Percentiles rank a stretch among this genome's conserved stretches.
These are phyloP conservation scores for Rhizopogon rudus DNA, from an alignment of 768 basidiomycete species.

Conservation along the genomic window DNA sequence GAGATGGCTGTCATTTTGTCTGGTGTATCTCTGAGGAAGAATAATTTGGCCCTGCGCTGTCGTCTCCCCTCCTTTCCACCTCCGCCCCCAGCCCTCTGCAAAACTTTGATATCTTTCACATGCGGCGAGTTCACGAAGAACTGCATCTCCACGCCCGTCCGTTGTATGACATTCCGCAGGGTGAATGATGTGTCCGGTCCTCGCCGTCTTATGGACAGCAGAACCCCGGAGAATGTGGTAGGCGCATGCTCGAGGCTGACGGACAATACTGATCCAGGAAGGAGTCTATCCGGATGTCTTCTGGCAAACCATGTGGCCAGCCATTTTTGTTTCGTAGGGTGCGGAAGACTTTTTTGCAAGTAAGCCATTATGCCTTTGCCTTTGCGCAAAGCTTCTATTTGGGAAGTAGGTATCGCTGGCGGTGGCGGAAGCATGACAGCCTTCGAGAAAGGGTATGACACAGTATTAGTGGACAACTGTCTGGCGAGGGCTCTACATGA, in stretches of 20 bases:
- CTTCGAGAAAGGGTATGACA: conserved; percentile 69
- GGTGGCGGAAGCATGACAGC: conserved; percentile 50
- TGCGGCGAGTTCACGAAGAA: conserved; percentile 85
- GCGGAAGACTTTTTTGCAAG: conserved; percentile 58
- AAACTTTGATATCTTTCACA: conserved; percentile 80
- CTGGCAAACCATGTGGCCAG: conserved; percentile 69
- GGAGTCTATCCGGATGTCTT: conserved; percentile 59
- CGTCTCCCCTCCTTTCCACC: conserved; percentile 43
- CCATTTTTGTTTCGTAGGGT: conserved; percentile 65
- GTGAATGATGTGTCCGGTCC: conserved; percentile 87
- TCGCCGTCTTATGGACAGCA: conserved; percentile 76
- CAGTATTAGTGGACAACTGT: conserved; percentile 17
- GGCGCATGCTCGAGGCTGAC: conserved; percentile 76
- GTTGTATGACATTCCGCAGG: conserved; percentile 84
- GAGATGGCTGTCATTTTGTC: conserved; percentile 80
- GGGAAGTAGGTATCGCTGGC: conserved; percentile 30
- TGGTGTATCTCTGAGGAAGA: conserved; percentile 77
- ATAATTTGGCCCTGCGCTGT: conserved; percentile 76
- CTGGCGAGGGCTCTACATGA: conserved; percentile 13
- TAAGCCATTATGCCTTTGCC: conserved; percentile 81
- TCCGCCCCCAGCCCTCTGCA: conserved; percentile 49
- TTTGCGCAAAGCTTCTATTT: conserved; percentile 42
- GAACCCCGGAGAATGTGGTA: conserved; percentile 82
- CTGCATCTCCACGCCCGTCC: conserved; percentile 91
- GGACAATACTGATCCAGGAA: conserved; percentile 83